These are phyloP conservation scores for Helminthosporium solani DNA, from an alignment of 2,329 filamentous ascomycete species.

Conservation along the genomic window DNA sequence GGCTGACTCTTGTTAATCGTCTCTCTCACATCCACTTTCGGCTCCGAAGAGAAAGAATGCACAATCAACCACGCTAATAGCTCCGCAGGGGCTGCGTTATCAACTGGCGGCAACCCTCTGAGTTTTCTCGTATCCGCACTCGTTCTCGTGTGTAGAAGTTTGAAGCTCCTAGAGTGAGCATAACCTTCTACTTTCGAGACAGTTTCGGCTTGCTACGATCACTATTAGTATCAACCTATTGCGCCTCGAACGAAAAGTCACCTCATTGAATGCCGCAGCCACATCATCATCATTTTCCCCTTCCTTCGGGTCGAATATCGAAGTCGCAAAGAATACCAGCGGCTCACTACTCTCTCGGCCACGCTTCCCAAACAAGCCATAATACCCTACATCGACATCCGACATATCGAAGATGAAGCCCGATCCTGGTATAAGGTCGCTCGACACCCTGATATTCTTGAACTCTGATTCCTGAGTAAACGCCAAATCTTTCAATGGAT, in stretches of 20 bases:
- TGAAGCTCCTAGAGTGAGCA: constrained; percentile 23
- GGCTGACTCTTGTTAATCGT: constrained; percentile 8
- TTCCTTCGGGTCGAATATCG: constrained; percentile 17
- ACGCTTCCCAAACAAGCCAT: constrained; percentile 17
- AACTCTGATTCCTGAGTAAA: constrained; percentile 41
- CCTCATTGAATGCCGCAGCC: constrained; percentile 18
- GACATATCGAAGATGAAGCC: constrained; percentile 32
- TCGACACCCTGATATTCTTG: constrained; percentile 36
- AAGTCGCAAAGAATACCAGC: constrained; percentile 12
- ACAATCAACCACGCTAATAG: constrained; percentile 29
- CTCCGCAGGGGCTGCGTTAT: constrained; percentile 23
- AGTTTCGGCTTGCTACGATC: constrained; percentile 15
- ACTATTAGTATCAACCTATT: background rate
- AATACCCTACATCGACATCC: constrained; percentile 32
- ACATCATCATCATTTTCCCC: constrained; percentile 14
- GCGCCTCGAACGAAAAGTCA: background rate
- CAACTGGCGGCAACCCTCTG: constrained; percentile 28
- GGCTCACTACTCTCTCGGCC: constrained; percentile 13
- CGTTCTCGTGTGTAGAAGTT: constrained; percentile 27
- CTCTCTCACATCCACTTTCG: constrained; percentile 6
- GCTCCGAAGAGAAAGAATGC: constrained; percentile 25
- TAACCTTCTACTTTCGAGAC: constrained; percentile 20
- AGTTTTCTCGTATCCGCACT: constrained; percentile 33
- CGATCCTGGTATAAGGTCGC: constrained; percentile 29
- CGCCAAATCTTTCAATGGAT: constrained; percentile 40